A percentile compares a stretch with the other conserved stretches of the same genome.
phyloP scores from a whole-genome alignment of 345 rosid genomes.

The Acer negundo region DNA sequence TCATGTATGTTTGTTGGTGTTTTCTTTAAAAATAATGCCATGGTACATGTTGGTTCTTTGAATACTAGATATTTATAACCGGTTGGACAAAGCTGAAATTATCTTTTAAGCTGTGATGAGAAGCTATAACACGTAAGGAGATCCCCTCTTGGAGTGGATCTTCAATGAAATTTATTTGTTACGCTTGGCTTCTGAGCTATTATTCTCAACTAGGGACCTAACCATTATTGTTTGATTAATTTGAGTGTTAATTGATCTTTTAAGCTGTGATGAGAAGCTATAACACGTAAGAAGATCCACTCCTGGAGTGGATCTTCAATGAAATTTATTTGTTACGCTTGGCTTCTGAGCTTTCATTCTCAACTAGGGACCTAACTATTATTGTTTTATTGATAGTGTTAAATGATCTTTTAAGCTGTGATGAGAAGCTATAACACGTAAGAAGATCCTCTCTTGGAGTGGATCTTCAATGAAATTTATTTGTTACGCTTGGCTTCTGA shows the following conservation, averaged over 20 bases:
- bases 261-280: slow-evolving; percentile 17
- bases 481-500: slow-evolving; percentile 5
- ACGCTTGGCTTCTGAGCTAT: slow-evolving; percentile 22
- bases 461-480: too few relatives aligned
- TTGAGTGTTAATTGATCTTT: not conserved
- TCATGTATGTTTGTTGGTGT: too few relatives aligned
- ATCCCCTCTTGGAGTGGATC: not conserved
- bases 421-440: slow-evolving; percentile 2
- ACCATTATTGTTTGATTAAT: not conserved
- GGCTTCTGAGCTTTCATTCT: slow-evolving; percentile 20
- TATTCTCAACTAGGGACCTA: not conserved
- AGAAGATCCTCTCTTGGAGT: not conserved
- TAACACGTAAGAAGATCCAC: not conserved
- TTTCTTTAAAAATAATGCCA: too few relatives aligned
- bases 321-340: too few relatives aligned
- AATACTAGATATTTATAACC: too few relatives aligned
- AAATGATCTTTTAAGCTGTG: slow-evolving; percentile 7
- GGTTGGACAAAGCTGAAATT: not conserved
- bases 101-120: slow-evolving; percentile 18
- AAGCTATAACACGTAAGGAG: too few relatives aligned
- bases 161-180: too few relatives aligned
- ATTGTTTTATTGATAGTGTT: too few relatives aligned
- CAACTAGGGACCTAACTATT: not conserved
- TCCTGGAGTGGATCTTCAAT: too few relatives aligned
- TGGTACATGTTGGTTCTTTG: too few relatives aligned